These are phyloP conservation scores for Kokia cookei DNA, from an alignment of 441 rosid genomes.

Conservation along the genomic window DNA sequence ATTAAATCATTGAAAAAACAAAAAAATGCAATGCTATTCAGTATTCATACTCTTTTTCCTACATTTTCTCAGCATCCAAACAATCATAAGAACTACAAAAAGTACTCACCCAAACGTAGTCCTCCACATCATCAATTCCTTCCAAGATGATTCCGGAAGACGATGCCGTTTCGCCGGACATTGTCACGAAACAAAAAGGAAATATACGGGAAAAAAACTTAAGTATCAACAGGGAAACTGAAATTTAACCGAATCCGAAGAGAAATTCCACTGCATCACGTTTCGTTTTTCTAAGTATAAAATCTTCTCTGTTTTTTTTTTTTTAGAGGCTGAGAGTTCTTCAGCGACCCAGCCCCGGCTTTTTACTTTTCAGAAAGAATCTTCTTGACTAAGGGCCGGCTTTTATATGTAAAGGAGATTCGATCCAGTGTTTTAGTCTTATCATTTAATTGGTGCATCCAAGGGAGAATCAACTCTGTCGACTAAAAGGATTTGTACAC, in stretches of 20 bases:
- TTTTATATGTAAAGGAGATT: constrained; percentile 1
- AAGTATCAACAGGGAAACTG: not conserved
- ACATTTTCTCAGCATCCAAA: constrained; percentile 8
- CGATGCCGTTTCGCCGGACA: not conserved
- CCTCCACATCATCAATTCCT: constrained; percentile 1
- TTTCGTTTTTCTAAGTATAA: not conserved
- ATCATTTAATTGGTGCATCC: not conserved
- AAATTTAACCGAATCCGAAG: not conserved
- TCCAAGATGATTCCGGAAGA: not conserved
- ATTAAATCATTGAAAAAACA: not conserved
- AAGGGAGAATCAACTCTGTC: not conserved
- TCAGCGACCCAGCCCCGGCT: not conserved
- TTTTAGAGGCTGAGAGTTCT: not conserved
- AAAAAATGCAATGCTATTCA: not conserved
- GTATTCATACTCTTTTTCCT: not conserved
- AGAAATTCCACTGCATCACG: constrained; percentile 16
- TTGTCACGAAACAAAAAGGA: not conserved
- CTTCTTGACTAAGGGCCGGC: not conserved
- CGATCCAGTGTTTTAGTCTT: not conserved
- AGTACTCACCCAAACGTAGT: constrained; percentile 1
- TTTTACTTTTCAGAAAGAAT: not conserved
- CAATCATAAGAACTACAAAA: not conserved
- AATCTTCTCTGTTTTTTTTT: not conserved
- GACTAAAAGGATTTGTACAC: not conserved
- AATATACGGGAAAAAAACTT: not conserved